Evolutionary conservation across 2,329 filamentous ascomycete genomes (phyloP).

Genomic region (Zymoseptoria tritici): DNA sequence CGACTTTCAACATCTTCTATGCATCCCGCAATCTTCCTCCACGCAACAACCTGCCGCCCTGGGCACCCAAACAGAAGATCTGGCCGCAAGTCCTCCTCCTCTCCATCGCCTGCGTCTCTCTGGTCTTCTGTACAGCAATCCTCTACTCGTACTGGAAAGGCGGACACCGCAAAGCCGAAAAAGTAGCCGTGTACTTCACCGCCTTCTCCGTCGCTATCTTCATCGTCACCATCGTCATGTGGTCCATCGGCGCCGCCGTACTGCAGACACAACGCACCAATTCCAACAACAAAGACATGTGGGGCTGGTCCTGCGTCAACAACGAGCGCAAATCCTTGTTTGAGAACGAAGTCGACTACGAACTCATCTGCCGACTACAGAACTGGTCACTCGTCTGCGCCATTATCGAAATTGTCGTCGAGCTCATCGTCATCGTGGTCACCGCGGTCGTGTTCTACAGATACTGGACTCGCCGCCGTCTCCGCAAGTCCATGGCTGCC

Average conservation of each 20-base stretch:
- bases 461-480: slow-evolving; percentile 91
- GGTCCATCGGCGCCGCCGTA: slow-evolving; percentile 76
- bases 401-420: slow-evolving; percentile 91
- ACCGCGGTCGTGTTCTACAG: slow-evolving; percentile 96
- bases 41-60: slow-evolving; percentile 75
- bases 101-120: slow-evolving; percentile 68
- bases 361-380: slow-evolving; percentile 83
- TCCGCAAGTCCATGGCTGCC: slow-evolving; percentile 93
- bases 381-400: slow-evolving; percentile 96
- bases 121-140: slow-evolving; percentile 69
- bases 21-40: slow-evolving; percentile 66
- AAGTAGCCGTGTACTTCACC: slow-evolving; percentile 91
- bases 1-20: slow-evolving; percentile 90
- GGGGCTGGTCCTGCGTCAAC: slow-evolving; percentile 95
- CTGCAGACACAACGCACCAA: slow-evolving; percentile 71
- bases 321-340: slow-evolving; percentile 72
- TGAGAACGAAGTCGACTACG: slow-evolving; percentile 74
- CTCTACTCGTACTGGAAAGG: slow-evolving; percentile 82
- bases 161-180: slow-evolving; percentile 82
- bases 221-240: slow-evolving; percentile 85
- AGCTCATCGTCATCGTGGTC: slow-evolving; percentile 81
- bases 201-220: slow-evolving; percentile 91
- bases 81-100: slow-evolving; percentile 90
- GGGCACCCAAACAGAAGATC: slow-evolving; percentile 68
- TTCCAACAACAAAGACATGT: slow-evolving; percentile 77